phyloP scores from a whole-genome alignment of 1,284 basidiomycete species.

The Cerrena zonata region DNA sequence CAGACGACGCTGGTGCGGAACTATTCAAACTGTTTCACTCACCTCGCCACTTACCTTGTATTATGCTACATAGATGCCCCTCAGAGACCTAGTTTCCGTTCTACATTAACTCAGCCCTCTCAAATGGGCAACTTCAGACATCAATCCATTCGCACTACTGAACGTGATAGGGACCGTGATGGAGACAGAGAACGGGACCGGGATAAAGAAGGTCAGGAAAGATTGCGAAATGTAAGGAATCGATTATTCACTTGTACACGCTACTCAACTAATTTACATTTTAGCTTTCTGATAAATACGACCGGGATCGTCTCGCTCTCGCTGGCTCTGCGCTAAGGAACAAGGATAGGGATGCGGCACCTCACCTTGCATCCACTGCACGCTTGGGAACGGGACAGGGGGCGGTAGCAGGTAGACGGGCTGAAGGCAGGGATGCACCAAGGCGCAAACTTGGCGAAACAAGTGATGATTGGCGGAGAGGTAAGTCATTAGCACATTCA shows the following conservation, averaged over 20 bases:
- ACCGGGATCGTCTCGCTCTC: conserved; percentile 68
- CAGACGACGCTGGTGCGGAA: conserved; percentile 59
- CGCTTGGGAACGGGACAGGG: conserved; percentile 38
- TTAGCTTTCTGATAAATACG: conserved; percentile 78
- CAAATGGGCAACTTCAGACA: conserved; percentile 88
- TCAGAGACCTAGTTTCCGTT: conserved; percentile 62
- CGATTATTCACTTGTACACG: not conserved
- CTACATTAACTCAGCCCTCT: conserved; percentile 69
- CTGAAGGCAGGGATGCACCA: conserved; percentile 50
- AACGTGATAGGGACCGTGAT: conserved; percentile 56
- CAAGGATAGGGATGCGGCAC: conserved; percentile 65
- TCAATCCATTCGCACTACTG: conserved; percentile 66
- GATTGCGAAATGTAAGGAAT: conserved; percentile 54
- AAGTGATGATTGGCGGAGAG: conserved; percentile 76
- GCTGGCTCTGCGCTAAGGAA: conserved; percentile 42
- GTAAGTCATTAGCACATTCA: conserved; percentile 34
- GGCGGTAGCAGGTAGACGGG: conserved; percentile 39
- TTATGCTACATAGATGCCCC: conserved; percentile 38
- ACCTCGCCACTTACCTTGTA: conserved; percentile 12
- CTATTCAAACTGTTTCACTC: conserved; percentile 13
- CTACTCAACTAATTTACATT: conserved; percentile 14
- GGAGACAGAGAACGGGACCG: conserved; percentile 63
- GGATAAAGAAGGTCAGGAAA: conserved; percentile 72
- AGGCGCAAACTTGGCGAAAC: conserved; percentile 68
- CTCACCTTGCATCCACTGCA: conserved; percentile 47